Evolutionary conservation across 441 rosid species (phyloP), one percentile per base, ranked within the genome.

Genomic region (Arabidopsis lyrata): DNA sequence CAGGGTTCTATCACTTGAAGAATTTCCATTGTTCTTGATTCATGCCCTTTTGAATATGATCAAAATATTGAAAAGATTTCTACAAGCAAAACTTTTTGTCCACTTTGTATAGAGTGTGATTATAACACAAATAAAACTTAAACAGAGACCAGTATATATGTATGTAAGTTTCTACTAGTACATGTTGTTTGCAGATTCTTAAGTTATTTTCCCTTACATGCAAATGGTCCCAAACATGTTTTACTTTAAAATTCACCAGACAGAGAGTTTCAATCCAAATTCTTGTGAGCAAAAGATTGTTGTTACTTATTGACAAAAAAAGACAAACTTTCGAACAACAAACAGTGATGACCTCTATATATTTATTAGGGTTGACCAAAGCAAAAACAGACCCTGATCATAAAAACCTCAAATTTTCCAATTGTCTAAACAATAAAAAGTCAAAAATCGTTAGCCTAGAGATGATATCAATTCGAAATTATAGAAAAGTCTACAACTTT

Each of bases 141-240:
- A 52, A 62, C 68, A 61, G 53, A 31, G 62, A 39, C 34, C 3
- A 36, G 53, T 12, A 3, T 27, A 29, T 5, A 27, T 27, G 18
- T 5, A 10, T 47, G 38, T 45, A 59, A 63, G 27, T 4, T 32
- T 2, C 5, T 18, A 61, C 12, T 29, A 73, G 35, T 44, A 59
- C 68, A 59, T 66, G 63, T 39, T 49, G 6, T 18, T 66, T 27
- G 36, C 49, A 11, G 48, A 60, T 67, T n/a, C n/a, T n/a, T 56
- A 50, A 74, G 54, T 39, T 3, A 24, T 74, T 22, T 1, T 5
- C 15, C 68, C 14, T 35, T 63, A 16, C 24, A 49, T 29, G n/a
- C 29, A 74, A 60, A 52, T 75, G 69, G 69, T 75, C 69, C 68
- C 63, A 60, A 14, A 59, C 68, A 58, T 58, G 54, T 38, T 48